Percentiles rank a stretch among this genome's conserved stretches.
Evolutionary conservation across 2,329 filamentous ascomycete genomes (phyloP).

Genomic region (Pseudomassariella vexata): DNA sequence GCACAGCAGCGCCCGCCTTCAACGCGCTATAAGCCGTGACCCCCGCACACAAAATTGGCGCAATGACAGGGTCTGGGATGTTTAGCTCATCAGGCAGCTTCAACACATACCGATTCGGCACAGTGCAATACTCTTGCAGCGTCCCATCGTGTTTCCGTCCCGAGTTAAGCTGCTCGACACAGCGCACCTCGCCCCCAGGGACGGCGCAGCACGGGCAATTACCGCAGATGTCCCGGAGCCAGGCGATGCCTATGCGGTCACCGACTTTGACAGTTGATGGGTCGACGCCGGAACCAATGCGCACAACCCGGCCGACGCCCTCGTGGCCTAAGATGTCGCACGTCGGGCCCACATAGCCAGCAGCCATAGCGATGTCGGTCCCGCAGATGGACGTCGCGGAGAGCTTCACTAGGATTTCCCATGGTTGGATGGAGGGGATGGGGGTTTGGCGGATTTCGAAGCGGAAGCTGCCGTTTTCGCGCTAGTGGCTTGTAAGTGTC

Average conservation of each 20-base stretch:
- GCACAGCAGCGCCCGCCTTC: slow-evolving; percentile 22
- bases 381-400: slow-evolving; percentile 31
- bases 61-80: slow-evolving; percentile 28
- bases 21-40: slow-evolving; percentile 37
- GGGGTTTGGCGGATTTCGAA: slow-evolving; percentile 17
- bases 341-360: slow-evolving; percentile 29
- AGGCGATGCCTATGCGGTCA: slow-evolving; percentile 31
- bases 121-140: slow-evolving; percentile 31
- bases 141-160: slow-evolving; percentile 29
- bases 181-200: slow-evolving; percentile 29
- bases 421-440: slow-evolving; percentile 20
- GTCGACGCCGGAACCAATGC: slow-evolving; percentile 28
- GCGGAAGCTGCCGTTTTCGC: neutral
- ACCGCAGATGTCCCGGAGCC: slow-evolving; percentile 30
- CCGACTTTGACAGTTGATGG: slow-evolving; percentile 18
- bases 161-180: slow-evolving; percentile 25
- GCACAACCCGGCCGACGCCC: slow-evolving; percentile 33
- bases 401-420: slow-evolving; percentile 28
- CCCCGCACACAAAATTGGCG: slow-evolving; percentile 35
- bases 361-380: slow-evolving; percentile 30
- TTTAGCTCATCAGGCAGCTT: slow-evolving; percentile 20
- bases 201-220: slow-evolving; percentile 26
- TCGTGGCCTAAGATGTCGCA: slow-evolving; percentile 35
- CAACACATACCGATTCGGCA: slow-evolving; percentile 27
- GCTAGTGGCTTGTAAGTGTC: neutral